Base-by-base conservation (phyloP, 768 basidiomycete species). In the Agaricus blazei region DNA sequence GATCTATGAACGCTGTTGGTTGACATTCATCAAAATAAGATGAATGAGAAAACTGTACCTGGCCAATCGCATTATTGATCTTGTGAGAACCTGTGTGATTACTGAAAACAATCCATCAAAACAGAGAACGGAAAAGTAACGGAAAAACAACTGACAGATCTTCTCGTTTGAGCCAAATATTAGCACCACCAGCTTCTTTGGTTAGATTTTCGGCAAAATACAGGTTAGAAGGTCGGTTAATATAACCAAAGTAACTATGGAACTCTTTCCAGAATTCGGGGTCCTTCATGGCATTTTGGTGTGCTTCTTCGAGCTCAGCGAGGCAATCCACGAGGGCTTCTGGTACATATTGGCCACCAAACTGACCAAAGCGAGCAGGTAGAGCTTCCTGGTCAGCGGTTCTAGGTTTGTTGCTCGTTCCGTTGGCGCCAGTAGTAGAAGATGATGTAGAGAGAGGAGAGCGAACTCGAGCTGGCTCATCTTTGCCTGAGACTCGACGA, bases 11-110 rank as follows among this genome's bases (percentile, higher is more conserved):
- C 4, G 19, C 26, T 29, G 28, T 52, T 28, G 44, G 5, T 43
- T 29, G 23, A 11, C 15, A 14, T 51, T 12, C n/a, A 41, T n/a
- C 41, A 23, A 14, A 19, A 19, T 7, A 42, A 14, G 6, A 23
- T 3, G 27, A 49, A 43, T 26, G 15, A 15, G 19, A 15, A 26
- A 28, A 64, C 75, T 59, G 63, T 41, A 85, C 88, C 79, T 96
- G 95, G 36, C 97, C 97, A 57, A 99, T 88, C 24, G 96, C 96
- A 68, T 99, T 99, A 73, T 98, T 98, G 66, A 99, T 98, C 71
- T 98, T 99, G 72, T 99, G 97, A 9, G 95, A 98, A 14, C 97
- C 97, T 0, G 97, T 98, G 67, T 98, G 96, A 68, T 99, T 99
- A 57, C 90, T 92, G 56, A 15, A 40, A 40, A n/a, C 37, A 42